Percentiles rank a stretch among this genome's conserved stretches.
These are phyloP conservation scores for Picea abies DNA, from an alignment of 83 land plant species.

Conservation along the genomic window DNA sequence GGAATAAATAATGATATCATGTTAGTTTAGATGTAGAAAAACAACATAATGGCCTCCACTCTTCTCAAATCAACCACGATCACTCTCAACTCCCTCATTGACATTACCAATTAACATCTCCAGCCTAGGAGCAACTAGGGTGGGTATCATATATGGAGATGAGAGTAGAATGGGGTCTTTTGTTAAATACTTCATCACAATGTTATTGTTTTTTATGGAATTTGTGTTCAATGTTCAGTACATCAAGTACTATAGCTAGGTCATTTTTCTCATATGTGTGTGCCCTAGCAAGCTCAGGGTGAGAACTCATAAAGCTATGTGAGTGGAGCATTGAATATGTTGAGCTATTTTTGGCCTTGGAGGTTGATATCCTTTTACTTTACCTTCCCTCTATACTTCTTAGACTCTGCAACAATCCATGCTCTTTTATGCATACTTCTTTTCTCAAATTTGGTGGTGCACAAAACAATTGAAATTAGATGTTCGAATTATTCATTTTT, in stretches of 20 bases:
- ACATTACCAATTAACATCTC: conserved; percentile 40
- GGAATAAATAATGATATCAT: conserved; percentile 60
- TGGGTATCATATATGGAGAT: conserved; percentile 43
- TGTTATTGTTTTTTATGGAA: conserved; percentile 69
- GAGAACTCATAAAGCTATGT: conserved; percentile 36
- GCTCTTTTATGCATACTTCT: too few species aligned
- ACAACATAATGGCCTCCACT: conserved; percentile 89
- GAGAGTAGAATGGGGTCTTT: conserved; percentile 25
- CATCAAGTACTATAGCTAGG: conserved; percentile 77
- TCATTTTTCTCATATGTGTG: conserved; percentile 61
- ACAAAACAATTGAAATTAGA: too few species aligned
- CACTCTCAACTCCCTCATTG: conserved; percentile 71
- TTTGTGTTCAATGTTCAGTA: conserved; percentile 79
- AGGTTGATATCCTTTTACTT: too few species aligned
- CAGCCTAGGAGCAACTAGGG: not conserved
- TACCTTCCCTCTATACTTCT: too few species aligned
- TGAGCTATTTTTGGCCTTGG: conserved; percentile 54
- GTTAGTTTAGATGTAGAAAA: conserved; percentile 67
- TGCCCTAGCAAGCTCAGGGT: conserved; percentile 25
- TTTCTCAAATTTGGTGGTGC: too few species aligned
- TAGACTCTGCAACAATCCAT: too few species aligned
- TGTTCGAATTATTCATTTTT: too few species aligned
- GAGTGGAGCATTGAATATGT: conserved; percentile 45
- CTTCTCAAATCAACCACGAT: conserved; percentile 67
- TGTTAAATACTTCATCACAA: conserved; percentile 52